Percentiles rank a stretch among this genome's conserved stretches.
Evolutionary conservation across 257 asterid species (phyloP).

Genomic region (Vinca minor): DNA sequence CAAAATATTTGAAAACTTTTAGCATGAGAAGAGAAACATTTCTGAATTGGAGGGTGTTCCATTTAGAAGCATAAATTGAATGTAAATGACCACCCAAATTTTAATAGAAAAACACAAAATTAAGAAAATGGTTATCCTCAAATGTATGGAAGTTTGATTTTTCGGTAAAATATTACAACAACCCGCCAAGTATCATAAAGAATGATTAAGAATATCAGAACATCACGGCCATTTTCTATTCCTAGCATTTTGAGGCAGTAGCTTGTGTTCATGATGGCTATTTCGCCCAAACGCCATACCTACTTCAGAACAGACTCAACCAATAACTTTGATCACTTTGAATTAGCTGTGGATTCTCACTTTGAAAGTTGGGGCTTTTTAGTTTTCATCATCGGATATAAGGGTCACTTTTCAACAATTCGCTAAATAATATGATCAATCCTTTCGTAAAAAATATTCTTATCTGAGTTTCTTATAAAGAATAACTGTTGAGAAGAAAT

Average conservation of each 20-base stretch:
- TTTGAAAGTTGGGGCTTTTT: not conserved
- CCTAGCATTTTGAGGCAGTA: too few relatives aligned
- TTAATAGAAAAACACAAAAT: not conserved
- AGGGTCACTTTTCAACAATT: not conserved
- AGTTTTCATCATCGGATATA: not conserved
- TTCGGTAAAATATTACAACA: not conserved
- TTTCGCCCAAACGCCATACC: not conserved
- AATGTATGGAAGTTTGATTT: not conserved
- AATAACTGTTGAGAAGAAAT: slow-evolving; percentile 5
- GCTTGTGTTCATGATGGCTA: not conserved
- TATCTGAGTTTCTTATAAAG: not conserved
- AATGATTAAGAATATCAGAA: not conserved
- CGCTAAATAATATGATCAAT: not conserved
- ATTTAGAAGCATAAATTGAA: not conserved
- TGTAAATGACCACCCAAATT: not conserved
- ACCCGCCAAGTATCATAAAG: not conserved
- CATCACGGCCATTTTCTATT: too few relatives aligned
- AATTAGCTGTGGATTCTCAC: not conserved
- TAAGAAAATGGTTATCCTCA: not conserved
- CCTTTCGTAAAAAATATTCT: not conserved
- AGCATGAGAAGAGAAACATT: slow-evolving; percentile 3
- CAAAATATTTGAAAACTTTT: not conserved
- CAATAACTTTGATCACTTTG: not conserved
- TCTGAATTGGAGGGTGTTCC: not conserved
- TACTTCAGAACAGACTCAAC: not conserved